A percentile compares a stretch with the other conserved stretches of the same genome.
Conservation (phyloP, 768 basidiomycete genomes). For the Amanita fuliginea region DNA sequence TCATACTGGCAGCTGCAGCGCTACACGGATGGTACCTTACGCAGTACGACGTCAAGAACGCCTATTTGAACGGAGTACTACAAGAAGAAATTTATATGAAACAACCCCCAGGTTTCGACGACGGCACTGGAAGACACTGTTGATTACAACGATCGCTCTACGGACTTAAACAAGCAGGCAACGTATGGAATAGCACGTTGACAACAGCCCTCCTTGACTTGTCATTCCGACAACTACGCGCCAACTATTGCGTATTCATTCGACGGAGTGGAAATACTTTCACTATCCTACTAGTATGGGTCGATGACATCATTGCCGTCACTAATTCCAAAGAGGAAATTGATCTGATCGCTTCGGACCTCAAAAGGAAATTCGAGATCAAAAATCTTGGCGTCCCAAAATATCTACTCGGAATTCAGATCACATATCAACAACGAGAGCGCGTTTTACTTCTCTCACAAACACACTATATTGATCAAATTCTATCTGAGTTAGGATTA, state of each 20-base stretch:
- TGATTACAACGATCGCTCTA: not conserved
- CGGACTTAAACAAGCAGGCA: slow-evolving; percentile 8
- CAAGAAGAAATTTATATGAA: too few relatives aligned
- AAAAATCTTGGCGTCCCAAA: slow-evolving; percentile 17
- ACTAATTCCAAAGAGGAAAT: slow-evolving; percentile 10
- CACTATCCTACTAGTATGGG: slow-evolving; percentile 15
- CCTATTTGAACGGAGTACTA: too few relatives aligned
- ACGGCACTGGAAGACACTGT: too few relatives aligned
- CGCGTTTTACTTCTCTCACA: too few relatives aligned
- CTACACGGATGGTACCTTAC: too few relatives aligned
- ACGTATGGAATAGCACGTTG: slow-evolving; percentile 13
- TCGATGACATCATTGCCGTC: slow-evolving; percentile 24
- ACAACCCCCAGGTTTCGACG: too few relatives aligned
- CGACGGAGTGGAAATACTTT: slow-evolving; percentile 4
- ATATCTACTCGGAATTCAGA: slow-evolving; percentile 21
- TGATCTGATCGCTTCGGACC: slow-evolving; percentile 14
- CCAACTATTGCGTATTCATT: slow-evolving; percentile 14
- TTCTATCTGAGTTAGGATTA: too few relatives aligned
- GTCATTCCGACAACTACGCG: slow-evolving; percentile 8
- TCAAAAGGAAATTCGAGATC: too few relatives aligned
- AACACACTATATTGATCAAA: too few relatives aligned
- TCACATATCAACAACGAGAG: slow-evolving; percentile 6
- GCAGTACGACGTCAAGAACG: too few relatives aligned
- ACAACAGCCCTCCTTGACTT: slow-evolving; percentile 4
- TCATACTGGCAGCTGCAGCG: too few relatives aligned